These are phyloP conservation scores for Coemansia sp. DNA, from an alignment of 192 early-diverging fungal species.

Conservation along the genomic window DNA sequence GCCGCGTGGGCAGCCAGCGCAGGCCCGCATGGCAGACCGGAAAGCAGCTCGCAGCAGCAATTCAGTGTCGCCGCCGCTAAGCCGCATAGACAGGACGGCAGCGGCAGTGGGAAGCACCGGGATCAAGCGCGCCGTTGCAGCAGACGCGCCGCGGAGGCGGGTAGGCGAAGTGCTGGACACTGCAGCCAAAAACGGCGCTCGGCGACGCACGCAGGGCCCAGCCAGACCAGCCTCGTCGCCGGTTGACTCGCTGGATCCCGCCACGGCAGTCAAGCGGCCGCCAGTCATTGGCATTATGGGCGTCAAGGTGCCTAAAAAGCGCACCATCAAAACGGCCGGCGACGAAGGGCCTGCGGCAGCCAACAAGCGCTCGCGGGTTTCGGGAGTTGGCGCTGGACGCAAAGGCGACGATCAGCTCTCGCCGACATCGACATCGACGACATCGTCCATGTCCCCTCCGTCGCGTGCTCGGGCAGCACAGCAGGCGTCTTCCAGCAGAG, in stretches of 20 bases:
- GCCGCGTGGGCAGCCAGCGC: neutral
- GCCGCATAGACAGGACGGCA: neutral
- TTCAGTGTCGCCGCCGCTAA: conserved; percentile 8
- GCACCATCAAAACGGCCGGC: conserved; percentile 1
- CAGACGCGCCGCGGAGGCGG: conserved; percentile 2
- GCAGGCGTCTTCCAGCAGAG: conserved; percentile 12
- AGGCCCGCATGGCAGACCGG: neutral
- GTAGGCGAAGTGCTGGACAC: conserved; percentile 6
- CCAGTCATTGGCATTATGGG: conserved; percentile 9
- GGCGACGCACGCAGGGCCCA: conserved; percentile 2
- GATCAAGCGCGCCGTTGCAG: neutral
- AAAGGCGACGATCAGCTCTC: conserved; percentile 1
- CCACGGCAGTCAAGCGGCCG: conserved; percentile 10
- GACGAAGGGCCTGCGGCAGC: conserved; percentile 2
- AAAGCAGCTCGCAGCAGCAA: conserved; percentile 1
- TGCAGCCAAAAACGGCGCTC: neutral
- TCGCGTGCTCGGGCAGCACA: neutral
- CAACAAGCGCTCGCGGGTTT: conserved; percentile 5
- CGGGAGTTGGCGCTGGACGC: conserved; percentile 1
- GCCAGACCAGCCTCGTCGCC: conserved; percentile 4
- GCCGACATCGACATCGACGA: conserved; percentile 5
- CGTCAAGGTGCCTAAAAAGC: conserved; percentile 42
- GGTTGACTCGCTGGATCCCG: neutral
- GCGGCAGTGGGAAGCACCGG: conserved; percentile 4
- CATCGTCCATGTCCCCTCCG: neutral